Percentiles rank a stretch among this genome's conserved stretches.
Conservation (phyloP, 345 rosid genomes). For the Adansonia digitata region DNA sequence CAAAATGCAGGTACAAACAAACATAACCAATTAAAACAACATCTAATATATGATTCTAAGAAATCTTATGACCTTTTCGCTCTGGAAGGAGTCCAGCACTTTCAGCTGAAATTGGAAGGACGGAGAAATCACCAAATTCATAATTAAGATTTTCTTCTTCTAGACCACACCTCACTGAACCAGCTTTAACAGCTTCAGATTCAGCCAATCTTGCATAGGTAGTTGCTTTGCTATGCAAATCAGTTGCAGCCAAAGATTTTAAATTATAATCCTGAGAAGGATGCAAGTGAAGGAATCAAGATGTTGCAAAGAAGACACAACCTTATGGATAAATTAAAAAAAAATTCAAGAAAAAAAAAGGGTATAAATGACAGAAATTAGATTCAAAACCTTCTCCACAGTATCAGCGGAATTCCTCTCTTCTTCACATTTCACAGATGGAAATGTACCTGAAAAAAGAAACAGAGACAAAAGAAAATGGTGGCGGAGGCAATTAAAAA, state of each 20-base stretch:
- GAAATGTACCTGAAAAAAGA: conserved; percentile 23
- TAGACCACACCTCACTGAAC: conserved; percentile 18
- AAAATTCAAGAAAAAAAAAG: neutral
- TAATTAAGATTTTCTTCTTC: conserved; percentile 25
- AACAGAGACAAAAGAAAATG: conserved; percentile 1
- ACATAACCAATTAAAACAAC: neutral
- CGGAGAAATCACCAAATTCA: conserved; percentile 31
- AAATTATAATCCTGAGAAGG: conserved; percentile 30
- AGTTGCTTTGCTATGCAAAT: conserved; percentile 70
- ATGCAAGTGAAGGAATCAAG: neutral
- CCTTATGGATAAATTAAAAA: neutral
- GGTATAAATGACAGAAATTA: neutral
- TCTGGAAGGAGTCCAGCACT: conserved; percentile 66
- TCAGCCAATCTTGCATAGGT: conserved; percentile 59
- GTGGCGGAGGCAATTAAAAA: neutral
- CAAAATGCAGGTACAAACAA: neutral
- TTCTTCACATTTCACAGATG: conserved; percentile 25
- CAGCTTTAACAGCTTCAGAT: conserved; percentile 29
- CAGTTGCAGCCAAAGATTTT: conserved; percentile 30
- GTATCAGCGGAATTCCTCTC: conserved; percentile 22
- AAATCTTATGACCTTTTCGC: conserved; percentile 38
- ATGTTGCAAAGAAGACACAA: neutral
- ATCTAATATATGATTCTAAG: neutral
- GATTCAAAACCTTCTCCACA: conserved; percentile 36
- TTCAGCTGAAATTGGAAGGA: conserved; percentile 87